phyloP scores from a whole-genome alignment of 441 rosid genomes.

The Gossypium gossypioides region DNA sequence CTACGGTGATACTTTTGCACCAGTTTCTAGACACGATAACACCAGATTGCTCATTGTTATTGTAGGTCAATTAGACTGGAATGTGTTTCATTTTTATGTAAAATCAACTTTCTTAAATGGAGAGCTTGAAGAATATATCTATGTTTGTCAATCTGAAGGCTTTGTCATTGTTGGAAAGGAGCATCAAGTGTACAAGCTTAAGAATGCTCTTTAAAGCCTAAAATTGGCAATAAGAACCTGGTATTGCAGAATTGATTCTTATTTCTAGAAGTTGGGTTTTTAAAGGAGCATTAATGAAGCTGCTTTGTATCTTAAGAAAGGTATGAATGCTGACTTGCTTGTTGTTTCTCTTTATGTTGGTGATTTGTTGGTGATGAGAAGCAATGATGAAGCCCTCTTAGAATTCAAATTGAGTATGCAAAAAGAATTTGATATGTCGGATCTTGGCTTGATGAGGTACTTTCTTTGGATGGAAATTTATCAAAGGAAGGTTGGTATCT shows the following conservation, averaged over 20 bases:
- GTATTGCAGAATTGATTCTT: neutral
- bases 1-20: neutral
- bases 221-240: neutral
- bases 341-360: neutral
- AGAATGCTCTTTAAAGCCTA: neutral
- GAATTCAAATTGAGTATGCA: neutral
- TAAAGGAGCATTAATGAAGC: neutral
- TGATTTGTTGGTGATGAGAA: neutral
- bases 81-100: neutral
- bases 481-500: neutral
- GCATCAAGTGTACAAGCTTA: neutral
- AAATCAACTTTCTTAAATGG: neutral
- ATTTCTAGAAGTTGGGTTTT: neutral
- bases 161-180: neutral
- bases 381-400: fast-evolving
- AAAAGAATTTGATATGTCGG: constrained; percentile 1
- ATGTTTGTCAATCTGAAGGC: neutral
- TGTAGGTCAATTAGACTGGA: too few species aligned
- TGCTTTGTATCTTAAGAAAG: neutral
- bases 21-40: neutral
- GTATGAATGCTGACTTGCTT: fast-evolving
- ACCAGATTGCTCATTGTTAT: too few species aligned
- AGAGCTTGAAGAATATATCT: neutral
- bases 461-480: neutral
- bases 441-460: neutral